These are phyloP conservation scores for Caryopteris hybrid DNA, from an alignment of 305 asterid species.

Conservation along the genomic window DNA sequence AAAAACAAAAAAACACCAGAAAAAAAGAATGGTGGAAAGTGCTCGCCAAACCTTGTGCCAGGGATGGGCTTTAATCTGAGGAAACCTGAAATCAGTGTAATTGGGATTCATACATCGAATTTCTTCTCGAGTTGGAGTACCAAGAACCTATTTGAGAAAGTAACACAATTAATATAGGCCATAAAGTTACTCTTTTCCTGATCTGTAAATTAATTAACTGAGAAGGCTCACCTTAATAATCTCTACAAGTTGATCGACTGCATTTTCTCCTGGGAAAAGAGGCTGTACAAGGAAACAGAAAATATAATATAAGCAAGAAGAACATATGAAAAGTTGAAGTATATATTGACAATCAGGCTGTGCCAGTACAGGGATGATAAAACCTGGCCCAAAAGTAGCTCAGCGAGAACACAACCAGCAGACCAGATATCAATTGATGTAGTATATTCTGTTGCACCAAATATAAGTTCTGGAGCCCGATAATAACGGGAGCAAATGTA, in stretches of 20 bases:
- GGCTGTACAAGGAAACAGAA: slow-evolving; percentile 40
- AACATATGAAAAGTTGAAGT: neutral
- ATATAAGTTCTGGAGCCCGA: slow-evolving; percentile 86
- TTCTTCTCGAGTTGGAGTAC: slow-evolving; percentile 90
- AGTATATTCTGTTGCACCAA: slow-evolving; percentile 77
- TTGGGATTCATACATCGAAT: slow-evolving; percentile 87
- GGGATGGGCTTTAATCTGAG: too few relatives aligned
- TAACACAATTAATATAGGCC: slow-evolving; percentile 15
- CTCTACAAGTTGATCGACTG: slow-evolving; percentile 90
- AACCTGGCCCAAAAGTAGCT: slow-evolving; percentile 87
- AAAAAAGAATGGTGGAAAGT: neutral
- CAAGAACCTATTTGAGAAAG: slow-evolving; percentile 54
- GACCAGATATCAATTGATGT: slow-evolving; percentile 82
- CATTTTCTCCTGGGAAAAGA: slow-evolving; percentile 88
- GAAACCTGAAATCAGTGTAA: slow-evolving; percentile 75
- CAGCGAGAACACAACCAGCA: slow-evolving; percentile 82
- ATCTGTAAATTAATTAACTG: neutral
- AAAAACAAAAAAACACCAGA: neutral
- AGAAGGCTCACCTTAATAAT: slow-evolving; percentile 59
- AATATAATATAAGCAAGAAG: neutral
- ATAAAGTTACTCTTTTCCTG: neutral
- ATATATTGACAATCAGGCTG: neutral
- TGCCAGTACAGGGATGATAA: slow-evolving; percentile 4
- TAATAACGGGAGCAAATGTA: slow-evolving; percentile 82
- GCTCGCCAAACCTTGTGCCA: slow-evolving; percentile 66